Conservation (phyloP, 2,329 filamentous ascomycete species). For the Emericellopsis atlantica region DNA sequence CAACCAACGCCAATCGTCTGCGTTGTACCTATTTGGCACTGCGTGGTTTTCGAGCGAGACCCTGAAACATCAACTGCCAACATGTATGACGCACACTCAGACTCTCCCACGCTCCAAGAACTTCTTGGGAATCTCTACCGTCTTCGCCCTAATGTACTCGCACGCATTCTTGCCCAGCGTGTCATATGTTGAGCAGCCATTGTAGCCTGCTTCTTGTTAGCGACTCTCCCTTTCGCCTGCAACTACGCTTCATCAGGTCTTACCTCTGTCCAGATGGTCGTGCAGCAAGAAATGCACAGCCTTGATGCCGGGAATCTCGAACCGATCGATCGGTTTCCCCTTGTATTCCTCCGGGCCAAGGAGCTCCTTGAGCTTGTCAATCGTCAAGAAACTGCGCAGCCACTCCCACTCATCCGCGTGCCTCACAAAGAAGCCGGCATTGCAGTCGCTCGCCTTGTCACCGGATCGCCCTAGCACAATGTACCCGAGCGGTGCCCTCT, state of each 20-base stretch:
- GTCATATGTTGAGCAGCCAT: constrained; percentile 29
- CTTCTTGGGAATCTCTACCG: constrained; percentile 27
- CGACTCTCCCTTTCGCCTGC: constrained; percentile 25
- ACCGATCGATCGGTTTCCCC: constrained; percentile 23
- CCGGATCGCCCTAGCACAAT: constrained; percentile 12
- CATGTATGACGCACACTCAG: constrained; percentile 6
- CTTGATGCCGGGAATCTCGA: constrained; percentile 21
- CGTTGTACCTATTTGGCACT: too few relatives aligned
- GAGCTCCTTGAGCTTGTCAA: constrained; percentile 19
- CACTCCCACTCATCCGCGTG: constrained; percentile 27
- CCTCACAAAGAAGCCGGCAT: constrained; percentile 28
- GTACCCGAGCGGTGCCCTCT: constrained; percentile 8
- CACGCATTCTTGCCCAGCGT: constrained; percentile 30
- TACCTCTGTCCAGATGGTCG: constrained; percentile 1
- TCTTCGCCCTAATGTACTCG: constrained; percentile 29
- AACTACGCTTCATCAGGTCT: constrained; percentile 9
- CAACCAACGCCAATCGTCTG: too few relatives aligned
- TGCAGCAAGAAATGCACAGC: constrained; percentile 14
- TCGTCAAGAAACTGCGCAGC: constrained; percentile 24
- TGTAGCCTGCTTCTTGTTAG: constrained; percentile 22
- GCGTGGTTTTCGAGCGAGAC: too few relatives aligned
- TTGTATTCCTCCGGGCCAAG: constrained; percentile 19
- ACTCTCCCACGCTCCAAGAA: constrained; percentile 27
- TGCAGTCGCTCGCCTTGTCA: constrained; percentile 26
- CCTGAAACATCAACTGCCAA: too few relatives aligned